Conservation (phyloP, 1,284 basidiomycete genomes). For the Ustanciosporium gigantosporum region DNA sequence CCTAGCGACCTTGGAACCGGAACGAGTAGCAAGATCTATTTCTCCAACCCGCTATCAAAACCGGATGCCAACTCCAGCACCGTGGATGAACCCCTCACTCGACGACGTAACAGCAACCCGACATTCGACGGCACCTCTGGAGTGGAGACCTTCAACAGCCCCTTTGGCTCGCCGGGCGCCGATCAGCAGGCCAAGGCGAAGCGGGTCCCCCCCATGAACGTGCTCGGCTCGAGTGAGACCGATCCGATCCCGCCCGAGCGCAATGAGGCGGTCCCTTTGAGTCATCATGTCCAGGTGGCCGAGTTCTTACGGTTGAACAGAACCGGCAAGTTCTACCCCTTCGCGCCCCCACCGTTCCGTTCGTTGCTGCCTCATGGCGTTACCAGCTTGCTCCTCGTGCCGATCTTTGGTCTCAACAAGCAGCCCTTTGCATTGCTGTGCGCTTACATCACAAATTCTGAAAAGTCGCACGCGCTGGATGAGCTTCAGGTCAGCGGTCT, state of each 20-base stretch:
- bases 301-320: conserved; percentile 49
- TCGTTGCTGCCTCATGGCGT: conserved; percentile 48
- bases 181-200: conserved; percentile 22
- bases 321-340: conserved; percentile 47
- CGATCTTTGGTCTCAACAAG: conserved; percentile 91
- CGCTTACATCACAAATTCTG: conserved; percentile 78
- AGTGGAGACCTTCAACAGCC: conserved; percentile 28
- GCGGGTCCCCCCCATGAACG: conserved; percentile 51
- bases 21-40: conserved; percentile 57
- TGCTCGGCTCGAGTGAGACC: conserved; percentile 51
- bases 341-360: conserved; percentile 46
- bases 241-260: conserved; percentile 27
- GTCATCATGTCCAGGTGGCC: conserved; percentile 50
- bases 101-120: conserved; percentile 1
- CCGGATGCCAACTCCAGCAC: not conserved
- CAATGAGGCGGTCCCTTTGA: conserved; percentile 43
- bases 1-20: conserved; percentile 23
- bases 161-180: conserved; percentile 10
- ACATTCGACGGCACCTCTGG: conserved; percentile 42
- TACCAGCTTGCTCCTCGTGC: conserved; percentile 64
- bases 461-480: conserved; percentile 80
- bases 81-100: not conserved
- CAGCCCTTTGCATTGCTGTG: conserved; percentile 86
- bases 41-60: conserved; percentile 36
- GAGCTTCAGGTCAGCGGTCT: conserved; percentile 72